Conservation (phyloP, 2,329 filamentous ascomycete species). For the Domatiomyces globalis region DNA sequence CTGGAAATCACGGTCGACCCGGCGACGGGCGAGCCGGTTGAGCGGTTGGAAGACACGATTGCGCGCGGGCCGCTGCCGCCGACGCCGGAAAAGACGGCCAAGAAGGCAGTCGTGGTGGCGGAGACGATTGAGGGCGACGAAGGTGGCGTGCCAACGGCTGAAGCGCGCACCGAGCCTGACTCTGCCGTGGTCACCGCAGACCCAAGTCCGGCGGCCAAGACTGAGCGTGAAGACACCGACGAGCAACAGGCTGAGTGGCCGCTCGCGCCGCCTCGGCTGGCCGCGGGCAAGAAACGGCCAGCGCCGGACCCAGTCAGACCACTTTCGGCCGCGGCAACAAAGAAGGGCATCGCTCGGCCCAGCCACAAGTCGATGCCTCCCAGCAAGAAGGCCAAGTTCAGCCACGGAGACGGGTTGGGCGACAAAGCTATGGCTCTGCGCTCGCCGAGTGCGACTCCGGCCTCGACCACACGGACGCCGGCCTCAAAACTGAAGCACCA, state of each 20-base stretch:
- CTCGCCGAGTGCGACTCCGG: constrained; percentile 17
- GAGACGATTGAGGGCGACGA: constrained; percentile 2
- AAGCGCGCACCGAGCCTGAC: constrained; percentile 1
- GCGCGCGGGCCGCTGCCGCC: constrained; percentile 13
- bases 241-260: neutral
- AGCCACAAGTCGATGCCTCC: neutral
- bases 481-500: constrained; percentile 34
- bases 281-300: constrained; percentile 16
- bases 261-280: constrained; percentile 10
- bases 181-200: neutral
- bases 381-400: constrained; percentile 11
- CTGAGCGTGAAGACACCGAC: constrained; percentile 8
- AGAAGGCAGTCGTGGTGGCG: constrained; percentile 6
- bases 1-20: constrained; percentile 18
- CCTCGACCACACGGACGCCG: constrained; percentile 9
- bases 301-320: constrained; percentile 9
- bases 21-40: constrained; percentile 13
- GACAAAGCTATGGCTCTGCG: constrained; percentile 6
- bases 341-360: constrained; percentile 15
- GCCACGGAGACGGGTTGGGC: neutral
- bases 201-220: constrained; percentile 1
- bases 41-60: constrained; percentile 16
- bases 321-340: constrained; percentile 9
- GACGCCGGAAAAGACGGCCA: constrained; percentile 9
- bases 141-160: neutral